Base-by-base conservation (phyloP, 108 stramenopile genomes). In the Discostella pseudostelligera region DNA sequence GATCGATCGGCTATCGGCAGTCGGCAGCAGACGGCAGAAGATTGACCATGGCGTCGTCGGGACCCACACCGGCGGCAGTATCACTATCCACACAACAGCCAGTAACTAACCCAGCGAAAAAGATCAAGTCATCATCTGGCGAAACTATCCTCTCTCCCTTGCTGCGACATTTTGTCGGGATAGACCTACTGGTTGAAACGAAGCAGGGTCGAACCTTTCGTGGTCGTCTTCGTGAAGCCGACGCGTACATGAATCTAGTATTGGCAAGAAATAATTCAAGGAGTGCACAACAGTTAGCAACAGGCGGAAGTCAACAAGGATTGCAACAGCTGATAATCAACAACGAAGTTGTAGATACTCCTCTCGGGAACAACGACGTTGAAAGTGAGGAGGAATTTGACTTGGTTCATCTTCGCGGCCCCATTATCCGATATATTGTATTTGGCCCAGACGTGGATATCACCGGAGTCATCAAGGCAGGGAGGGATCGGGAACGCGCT, bases 351-450 rank as follows among this genome's bases (percentile, higher is more conserved):
- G 37, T 24, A 28, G 28, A 4, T 50, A 28, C 2, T 20, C 28
- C 29, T 9, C 9, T 1, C 20, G 56, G 14, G 1, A 43, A 36
- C 36, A 43, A 56, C 37, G 39, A 7, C 46, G 54, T 65, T 13
- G 24, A 42, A 20, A 25, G 16, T 42, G 44, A 2, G 28, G 48
- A 45, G 28, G 48, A 63, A 19, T 74, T 78, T 50, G 53, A 71
- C 12, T 57, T 28, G 29, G 47, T 81, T 8, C 81, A 85, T 56
- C 78, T 92, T 50, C 86, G 88, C 11, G 91, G 91, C 7, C 62
- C 87, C 4, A 76, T 54, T 2, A 83, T 92, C 46, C 85, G 90
- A 54, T 89, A 80, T 70, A 82, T 92, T 62, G 87, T 86, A 43
- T 89, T 89, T 76, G 86, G 88, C n/a, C 69, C 75, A 24, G 70